Conservation (phyloP, 306 rosid genomes). For the Pyrus bretschneideri region DNA sequence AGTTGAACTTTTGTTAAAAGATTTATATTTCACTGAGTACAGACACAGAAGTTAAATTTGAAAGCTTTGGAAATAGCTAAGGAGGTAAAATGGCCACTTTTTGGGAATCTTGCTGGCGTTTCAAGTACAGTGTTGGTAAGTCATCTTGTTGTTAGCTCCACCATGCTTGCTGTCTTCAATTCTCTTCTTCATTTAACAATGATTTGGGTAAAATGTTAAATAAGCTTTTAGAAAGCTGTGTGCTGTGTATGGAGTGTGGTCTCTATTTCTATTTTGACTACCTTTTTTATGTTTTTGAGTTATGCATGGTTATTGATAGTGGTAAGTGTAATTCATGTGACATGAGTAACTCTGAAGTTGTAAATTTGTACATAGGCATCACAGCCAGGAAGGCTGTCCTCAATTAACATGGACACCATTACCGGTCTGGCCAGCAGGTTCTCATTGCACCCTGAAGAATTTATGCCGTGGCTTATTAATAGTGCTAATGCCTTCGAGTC, state of each 20-base stretch:
- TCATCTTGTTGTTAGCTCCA: slow-evolving; percentile 5
- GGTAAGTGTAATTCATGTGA: neutral
- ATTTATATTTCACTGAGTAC: slow-evolving; percentile 17
- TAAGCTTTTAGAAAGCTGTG: neutral
- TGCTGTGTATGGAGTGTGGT: neutral
- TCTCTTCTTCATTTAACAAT: neutral
- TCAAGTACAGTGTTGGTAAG: slow-evolving; percentile 40
- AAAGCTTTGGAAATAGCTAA: slow-evolving; percentile 57
- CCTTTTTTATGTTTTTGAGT: neutral
- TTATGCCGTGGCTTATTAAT: slow-evolving; percentile 49
- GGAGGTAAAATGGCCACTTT: slow-evolving; percentile 68
- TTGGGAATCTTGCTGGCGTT: slow-evolving; percentile 41
- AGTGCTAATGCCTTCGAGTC: slow-evolving; percentile 44
- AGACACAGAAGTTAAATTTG: slow-evolving; percentile 67
- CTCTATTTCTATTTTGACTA: neutral
- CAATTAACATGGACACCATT: slow-evolving; percentile 54
- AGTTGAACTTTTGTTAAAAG: neutral
- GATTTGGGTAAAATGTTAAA: neutral
- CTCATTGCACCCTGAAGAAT: slow-evolving; percentile 40
- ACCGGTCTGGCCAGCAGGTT: slow-evolving; percentile 58
- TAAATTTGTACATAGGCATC: slow-evolving; percentile 33
- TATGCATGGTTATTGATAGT: neutral
- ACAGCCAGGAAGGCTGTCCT: slow-evolving; percentile 36
- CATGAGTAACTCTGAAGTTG: neutral
- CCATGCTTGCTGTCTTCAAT: slow-evolving; percentile 4